A percentile compares a stretch with the other conserved stretches of the same genome.
phyloP scores from a whole-genome alignment of 1,139 yeast genomes.

The Lodderomyces parapsilosis region DNA sequence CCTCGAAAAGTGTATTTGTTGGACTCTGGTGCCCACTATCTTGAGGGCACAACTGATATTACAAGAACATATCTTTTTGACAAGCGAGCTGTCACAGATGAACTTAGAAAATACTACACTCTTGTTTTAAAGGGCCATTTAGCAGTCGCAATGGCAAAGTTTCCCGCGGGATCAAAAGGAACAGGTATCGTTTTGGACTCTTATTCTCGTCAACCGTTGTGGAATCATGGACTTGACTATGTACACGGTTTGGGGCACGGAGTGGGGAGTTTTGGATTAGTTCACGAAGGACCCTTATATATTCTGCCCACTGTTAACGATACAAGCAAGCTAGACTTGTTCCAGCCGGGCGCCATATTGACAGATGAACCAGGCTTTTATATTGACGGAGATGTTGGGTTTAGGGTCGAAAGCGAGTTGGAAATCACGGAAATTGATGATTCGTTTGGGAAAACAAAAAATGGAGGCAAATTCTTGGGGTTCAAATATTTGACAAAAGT shows the following conservation, averaged over 20 bases:
- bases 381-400: conserved; percentile 50
- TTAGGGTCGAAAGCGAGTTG: conserved; percentile 54
- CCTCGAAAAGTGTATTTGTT: conserved; percentile 41
- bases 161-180: conserved; percentile 37
- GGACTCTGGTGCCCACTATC: conserved; percentile 57
- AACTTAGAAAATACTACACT: conserved; percentile 43
- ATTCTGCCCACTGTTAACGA: conserved; percentile 45
- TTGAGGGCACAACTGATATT: conserved; percentile 62
- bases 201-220: conserved; percentile 50
- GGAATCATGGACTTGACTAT: conserved; percentile 53
- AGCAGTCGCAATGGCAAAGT: conserved; percentile 52
- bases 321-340: conserved; percentile 23
- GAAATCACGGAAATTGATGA: conserved; percentile 38
- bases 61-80: conserved; percentile 53
- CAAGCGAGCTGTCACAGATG: conserved; percentile 21
- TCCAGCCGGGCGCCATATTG: conserved; percentile 48
- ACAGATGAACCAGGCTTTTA: conserved; percentile 62
- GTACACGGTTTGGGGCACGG: conserved; percentile 66
- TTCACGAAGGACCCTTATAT: conserved; percentile 56
- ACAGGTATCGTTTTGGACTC: conserved; percentile 50
- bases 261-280: conserved; percentile 55
- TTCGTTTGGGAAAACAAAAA: conserved; percentile 32
- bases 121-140: conserved; percentile 57
- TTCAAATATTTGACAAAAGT: conserved; percentile 54
- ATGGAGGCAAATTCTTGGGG: conserved; percentile 35